Evolutionary conservation across 306 rosid genomes (phyloP), one percentile per base, ranked within the genome.

Genomic region (Morella rubra): DNA sequence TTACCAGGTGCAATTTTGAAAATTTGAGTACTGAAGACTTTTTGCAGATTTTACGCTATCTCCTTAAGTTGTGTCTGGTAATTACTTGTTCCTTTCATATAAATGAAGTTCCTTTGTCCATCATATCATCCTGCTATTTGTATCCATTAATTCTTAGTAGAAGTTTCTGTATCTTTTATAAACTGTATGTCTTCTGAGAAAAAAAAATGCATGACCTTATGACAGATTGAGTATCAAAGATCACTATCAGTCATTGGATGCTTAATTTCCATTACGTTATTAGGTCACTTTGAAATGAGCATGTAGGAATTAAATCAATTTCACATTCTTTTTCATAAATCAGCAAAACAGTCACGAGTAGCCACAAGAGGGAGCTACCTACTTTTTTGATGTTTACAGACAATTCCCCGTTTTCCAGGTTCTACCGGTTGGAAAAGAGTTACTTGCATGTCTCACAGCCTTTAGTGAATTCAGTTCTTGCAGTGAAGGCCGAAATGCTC

Each of bases 361-460:
- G 37, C 37, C 37, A 32, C 37, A 32, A 32, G 2, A 32, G 37
- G 37, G 37, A 32, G 37, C 37, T 32, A 32, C 37, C 37, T 32
- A 32, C 37, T 32, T 32, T 32, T 32, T 64, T 73, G 47, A 32
- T 82, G 52, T 74, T 79, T 60, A 81, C 56, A 5, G 55, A 32
- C 6, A 70, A 47, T 76, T 75, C 8, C 74, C 72, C 69, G 42
- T 82, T 92, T 51, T 81, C 75, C 82, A 95, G 99, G 98, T 88
- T 76, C 87, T 95, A 52, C 97, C 96, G 61, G 87, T 84, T 78
- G 99, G 99, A 62, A 92, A 86, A 79, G 99, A 95, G 87, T 85
- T 92, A 82, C 89, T 89, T 69, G 96, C 95, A 41, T 89, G 96
- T 78, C 93, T 95, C 71, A 55, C 88, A 44, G 88, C 96, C 64